phyloP scores from a whole-genome alignment of 2,329 filamentous ascomycete genomes.

The Fusarium illudens region DNA sequence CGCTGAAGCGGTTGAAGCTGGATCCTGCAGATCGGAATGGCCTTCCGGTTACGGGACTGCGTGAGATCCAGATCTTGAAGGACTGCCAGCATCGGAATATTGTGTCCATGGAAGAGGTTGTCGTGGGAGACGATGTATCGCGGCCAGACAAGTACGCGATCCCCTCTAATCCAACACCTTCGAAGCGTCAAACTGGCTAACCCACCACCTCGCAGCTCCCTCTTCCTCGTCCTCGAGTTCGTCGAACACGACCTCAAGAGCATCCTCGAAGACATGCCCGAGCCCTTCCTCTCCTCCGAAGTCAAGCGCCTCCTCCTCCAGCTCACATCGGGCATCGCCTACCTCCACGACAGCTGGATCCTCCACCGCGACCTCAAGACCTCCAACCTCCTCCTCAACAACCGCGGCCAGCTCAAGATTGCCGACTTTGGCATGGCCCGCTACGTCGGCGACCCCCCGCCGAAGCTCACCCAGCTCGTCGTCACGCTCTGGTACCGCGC shows the following conservation, averaged over 20 bases:
- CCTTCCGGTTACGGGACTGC: conserved; percentile 88
- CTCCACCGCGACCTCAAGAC: conserved; percentile 94
- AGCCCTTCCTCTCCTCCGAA: conserved; percentile 92
- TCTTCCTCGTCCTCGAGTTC: conserved; percentile 97
- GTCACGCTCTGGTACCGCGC: conserved; percentile 97
- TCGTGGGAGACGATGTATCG: conserved; percentile 71
- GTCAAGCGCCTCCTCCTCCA: conserved; percentile 90
- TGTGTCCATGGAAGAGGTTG: conserved; percentile 82
- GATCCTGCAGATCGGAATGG: conserved; percentile 77
- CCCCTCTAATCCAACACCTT: conserved; percentile 27
- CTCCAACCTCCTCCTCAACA: conserved; percentile 92
- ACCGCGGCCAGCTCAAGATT: conserved; percentile 92
- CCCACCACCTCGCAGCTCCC: conserved; percentile 57
- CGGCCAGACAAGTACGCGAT: conserved; percentile 61
- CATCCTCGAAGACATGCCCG: conserved; percentile 90
- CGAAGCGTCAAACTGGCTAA: conserved; percentile 5
- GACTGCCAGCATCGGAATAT: conserved; percentile 84
- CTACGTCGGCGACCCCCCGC: conserved; percentile 80
- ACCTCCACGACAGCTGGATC: conserved; percentile 90
- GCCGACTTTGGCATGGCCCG: conserved; percentile 99
- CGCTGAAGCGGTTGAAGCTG: conserved; percentile 93
- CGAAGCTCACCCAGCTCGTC: conserved; percentile 87
- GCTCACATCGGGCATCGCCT: conserved; percentile 79
- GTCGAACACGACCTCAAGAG: conserved; percentile 96
- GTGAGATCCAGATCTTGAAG: conserved; percentile 91